Evolutionary conservation across 2,329 filamentous ascomycete genomes (phyloP), one percentile per base, ranked within the genome.

Genomic region (Exophiala xenobiotica): DNA sequence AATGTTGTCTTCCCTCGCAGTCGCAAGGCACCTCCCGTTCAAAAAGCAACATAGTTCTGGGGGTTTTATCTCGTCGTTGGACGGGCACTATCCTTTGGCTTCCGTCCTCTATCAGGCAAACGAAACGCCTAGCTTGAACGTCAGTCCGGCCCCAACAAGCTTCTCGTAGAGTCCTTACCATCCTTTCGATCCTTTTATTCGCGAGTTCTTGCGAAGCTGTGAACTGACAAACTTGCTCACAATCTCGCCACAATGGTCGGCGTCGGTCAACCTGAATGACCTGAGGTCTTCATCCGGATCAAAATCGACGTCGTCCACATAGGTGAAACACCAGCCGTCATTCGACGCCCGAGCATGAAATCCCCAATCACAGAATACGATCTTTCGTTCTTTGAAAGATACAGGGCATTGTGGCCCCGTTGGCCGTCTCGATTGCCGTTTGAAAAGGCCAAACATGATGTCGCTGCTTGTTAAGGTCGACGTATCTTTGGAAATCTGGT

Each of bases 361-460:
- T 1, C 43, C 49, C 44, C 44, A 53, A 16, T 53, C 49, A 24
- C 49, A 53, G 37, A 53, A 53, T 18, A 53, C 49, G 14, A 53
- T 53, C 44, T 43, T 53, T 9, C 49, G 43, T 31, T 53, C 22
- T n/a, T 18, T 22, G 11, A 19, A 16, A 5, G 19, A 11, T 29
- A 48, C 35, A 14, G 43, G 31, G 31, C 49, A 53, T 39, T 47
- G 43, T 19, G 14, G 44, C 6, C 27, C 37, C 11, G 14, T 48
- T 14, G 38, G 12, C 7, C 20, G 38, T 45, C 14, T 14, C 3
- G 48, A 46, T n/a, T 23, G 31, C 22, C 49, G 23, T 18, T 44
- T 47, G 26, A 53, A 27, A n/a, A 51, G 37, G 12, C 24, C 37
- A 8, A 40, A 46, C 41, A 51, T 51, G n/a, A 26, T 29, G 3